Conservation (phyloP, 306 rosid species). For the Cyamopsis tetragonoloba region DNA sequence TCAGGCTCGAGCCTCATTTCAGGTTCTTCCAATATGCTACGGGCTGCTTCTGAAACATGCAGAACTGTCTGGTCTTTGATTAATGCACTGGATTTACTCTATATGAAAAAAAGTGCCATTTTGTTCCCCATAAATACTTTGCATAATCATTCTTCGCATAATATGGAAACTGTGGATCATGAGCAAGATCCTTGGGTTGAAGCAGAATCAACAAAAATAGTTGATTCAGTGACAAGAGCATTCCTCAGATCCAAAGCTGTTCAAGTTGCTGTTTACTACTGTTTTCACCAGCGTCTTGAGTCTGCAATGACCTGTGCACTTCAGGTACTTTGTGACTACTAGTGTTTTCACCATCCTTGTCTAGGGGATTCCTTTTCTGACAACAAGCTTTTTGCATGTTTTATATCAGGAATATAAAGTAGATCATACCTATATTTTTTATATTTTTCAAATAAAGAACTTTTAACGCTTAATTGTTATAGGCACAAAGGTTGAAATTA, state of each 20-base stretch:
- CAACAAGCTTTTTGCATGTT: not conserved
- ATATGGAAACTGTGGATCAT: constrained; percentile 43
- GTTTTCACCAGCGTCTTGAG: constrained; percentile 82
- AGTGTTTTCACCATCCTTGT: not conserved
- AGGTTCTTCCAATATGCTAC: constrained; percentile 77
- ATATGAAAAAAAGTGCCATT: constrained; percentile 42
- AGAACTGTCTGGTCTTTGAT: constrained; percentile 77
- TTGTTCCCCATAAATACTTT: constrained; percentile 69
- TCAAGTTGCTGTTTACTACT: constrained; percentile 77
- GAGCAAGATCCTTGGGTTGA: constrained; percentile 47
- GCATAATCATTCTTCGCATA: constrained; percentile 48
- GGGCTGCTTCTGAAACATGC: constrained; percentile 89
- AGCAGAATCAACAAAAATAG: constrained; percentile 56
- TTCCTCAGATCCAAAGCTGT: constrained; percentile 73
- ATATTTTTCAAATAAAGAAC: not conserved
- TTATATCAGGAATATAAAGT: not conserved
- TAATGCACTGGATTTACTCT: constrained; percentile 62
- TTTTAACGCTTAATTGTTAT: constrained; percentile 3
- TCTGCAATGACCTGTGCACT: constrained; percentile 65
- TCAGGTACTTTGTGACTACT: constrained; percentile 66
- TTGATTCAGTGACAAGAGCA: constrained; percentile 70
- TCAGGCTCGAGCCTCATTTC: constrained; percentile 83
- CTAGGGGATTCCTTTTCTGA: not conserved
- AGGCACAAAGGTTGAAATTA: constrained; percentile 1
- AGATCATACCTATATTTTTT: not conserved